Evolutionary conservation across 164 flowering plant genomes (phyloP).

Genomic region (Nymphaea colorata): DNA sequence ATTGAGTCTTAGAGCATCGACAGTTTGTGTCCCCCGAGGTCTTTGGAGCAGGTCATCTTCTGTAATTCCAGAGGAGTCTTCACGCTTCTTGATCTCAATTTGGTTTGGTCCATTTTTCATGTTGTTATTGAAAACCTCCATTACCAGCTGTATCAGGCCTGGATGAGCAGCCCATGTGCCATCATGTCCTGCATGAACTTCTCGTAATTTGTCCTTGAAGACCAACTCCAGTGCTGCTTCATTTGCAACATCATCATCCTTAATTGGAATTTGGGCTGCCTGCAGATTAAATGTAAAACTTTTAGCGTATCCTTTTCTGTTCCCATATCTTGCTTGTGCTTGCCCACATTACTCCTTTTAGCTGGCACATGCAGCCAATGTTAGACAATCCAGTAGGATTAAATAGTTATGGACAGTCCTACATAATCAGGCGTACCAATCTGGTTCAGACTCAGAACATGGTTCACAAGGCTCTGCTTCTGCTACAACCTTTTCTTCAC

Average conservation of each 20-base stretch:
- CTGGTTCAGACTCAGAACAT: too few relatives aligned
- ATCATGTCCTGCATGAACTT: conserved; percentile 83
- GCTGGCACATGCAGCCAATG: neutral
- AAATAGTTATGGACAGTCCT: too few relatives aligned
- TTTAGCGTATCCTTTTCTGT: neutral
- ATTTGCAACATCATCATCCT: conserved; percentile 77
- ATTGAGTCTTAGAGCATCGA: conserved; percentile 81
- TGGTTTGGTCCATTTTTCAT: conserved; percentile 55
- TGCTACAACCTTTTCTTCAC: too few relatives aligned
- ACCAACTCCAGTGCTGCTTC: conserved; percentile 72
- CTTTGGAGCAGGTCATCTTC: conserved; percentile 63
- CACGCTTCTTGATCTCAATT: conserved; percentile 46
- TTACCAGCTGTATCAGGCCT: conserved; percentile 60
- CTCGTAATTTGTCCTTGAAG: conserved; percentile 74
- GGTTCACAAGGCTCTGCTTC: too few relatives aligned
- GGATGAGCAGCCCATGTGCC: conserved; percentile 99
- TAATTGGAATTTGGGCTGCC: conserved; percentile 96
- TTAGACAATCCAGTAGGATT: too few relatives aligned
- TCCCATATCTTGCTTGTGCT: neutral
- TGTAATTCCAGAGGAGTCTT: conserved; percentile 44
- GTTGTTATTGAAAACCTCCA: conserved; percentile 55
- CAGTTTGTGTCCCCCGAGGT: conserved; percentile 61
- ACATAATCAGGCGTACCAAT: too few relatives aligned
- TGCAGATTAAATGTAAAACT: conserved; percentile 15
- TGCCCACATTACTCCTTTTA: neutral